Percentiles rank a stretch among this genome's conserved stretches.
Evolutionary conservation across 2,329 filamentous ascomycete genomes (phyloP).

Genomic region (Aspergillaceae sp.): DNA sequence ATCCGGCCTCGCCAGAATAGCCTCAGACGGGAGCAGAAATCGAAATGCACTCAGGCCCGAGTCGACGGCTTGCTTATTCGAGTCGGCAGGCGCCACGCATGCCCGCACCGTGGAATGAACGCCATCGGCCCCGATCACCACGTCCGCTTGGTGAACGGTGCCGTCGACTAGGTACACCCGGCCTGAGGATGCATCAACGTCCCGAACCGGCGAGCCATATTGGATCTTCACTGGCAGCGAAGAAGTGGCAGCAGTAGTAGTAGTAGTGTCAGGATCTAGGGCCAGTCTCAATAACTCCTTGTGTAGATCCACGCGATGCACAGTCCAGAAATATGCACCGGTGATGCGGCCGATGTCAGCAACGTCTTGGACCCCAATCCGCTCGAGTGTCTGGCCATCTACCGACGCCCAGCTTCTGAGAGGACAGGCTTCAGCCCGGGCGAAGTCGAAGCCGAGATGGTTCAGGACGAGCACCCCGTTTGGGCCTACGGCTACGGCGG

Average conservation of each 20-base stretch:
- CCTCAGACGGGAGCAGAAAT: slow-evolving; percentile 14
- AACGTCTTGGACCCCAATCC: slow-evolving; percentile 3
- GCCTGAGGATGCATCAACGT: slow-evolving; percentile 14
- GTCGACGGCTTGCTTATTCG: neutral
- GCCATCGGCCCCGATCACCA: slow-evolving; percentile 27
- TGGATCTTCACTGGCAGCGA: slow-evolving; percentile 8
- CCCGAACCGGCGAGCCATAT: slow-evolving; percentile 12
- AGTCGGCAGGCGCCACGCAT: slow-evolving; percentile 3
- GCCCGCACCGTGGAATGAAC: slow-evolving; percentile 13
- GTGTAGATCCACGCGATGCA: slow-evolving; percentile 13
- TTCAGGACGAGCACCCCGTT: slow-evolving; percentile 19
- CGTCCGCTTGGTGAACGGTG: slow-evolving; percentile 15
- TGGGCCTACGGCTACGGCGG: slow-evolving; percentile 21
- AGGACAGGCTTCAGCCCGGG: slow-evolving; percentile 13
- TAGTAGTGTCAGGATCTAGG: neutral
- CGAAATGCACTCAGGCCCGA: slow-evolving; percentile 19
- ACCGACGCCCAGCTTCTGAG: slow-evolving; percentile 14
- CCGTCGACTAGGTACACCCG: slow-evolving; percentile 14
- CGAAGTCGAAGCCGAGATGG: slow-evolving; percentile 19
- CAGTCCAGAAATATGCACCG: slow-evolving; percentile 3
- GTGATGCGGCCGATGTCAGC: neutral
- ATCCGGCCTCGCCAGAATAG: slow-evolving; percentile 23
- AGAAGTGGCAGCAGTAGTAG: neutral
- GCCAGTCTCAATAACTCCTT: slow-evolving; percentile 11
- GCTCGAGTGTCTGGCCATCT: slow-evolving; percentile 12